A percentile compares a stretch with the other conserved stretches of the same genome.
These are phyloP conservation scores for Penicillium oxalicum DNA, from an alignment of 2,329 filamentous ascomycete genomes.

Conservation along the genomic window DNA sequence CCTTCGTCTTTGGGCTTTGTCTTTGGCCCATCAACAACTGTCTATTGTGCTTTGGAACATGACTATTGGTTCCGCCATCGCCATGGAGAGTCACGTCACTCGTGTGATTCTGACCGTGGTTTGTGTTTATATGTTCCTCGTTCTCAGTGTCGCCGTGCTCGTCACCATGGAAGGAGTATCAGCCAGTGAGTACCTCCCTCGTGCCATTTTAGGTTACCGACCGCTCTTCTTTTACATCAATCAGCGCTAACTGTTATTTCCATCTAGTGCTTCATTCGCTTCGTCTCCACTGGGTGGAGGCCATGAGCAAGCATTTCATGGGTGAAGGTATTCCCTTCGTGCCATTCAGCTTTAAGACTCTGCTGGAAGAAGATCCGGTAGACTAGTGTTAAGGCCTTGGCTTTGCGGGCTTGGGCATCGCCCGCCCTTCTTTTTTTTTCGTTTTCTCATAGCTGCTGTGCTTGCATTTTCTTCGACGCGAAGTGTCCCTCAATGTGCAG, in stretches of 20 bases:
- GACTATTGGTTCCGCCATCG: conserved; percentile 77
- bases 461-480: conserved; percentile 13
- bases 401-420: background rate
- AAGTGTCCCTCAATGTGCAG: conserved; percentile 1
- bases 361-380: conserved; percentile 72
- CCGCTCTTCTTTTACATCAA: too few relatives aligned
- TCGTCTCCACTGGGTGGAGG: conserved; percentile 92
- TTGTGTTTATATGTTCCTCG: conserved; percentile 86
- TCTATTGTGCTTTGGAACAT: conserved; percentile 94
- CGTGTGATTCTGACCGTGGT: conserved; percentile 77
- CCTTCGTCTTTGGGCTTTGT: conserved; percentile 95
- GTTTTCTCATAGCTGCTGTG: conserved; percentile 11
- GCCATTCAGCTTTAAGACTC: conserved; percentile 78
- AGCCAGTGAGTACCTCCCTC: conserved; percentile 48
- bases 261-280: conserved; percentile 72
- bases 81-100: conserved; percentile 52
- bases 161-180: conserved; percentile 95
- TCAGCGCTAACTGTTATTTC: too few relatives aligned
- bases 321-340: conserved; percentile 81
- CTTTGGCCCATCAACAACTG: conserved; percentile 94
- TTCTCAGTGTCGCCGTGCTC: conserved; percentile 70
- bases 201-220: too few relatives aligned
- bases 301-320: conserved; percentile 95
- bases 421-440: conserved; percentile 4
- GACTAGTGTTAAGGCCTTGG: conserved; percentile 28